phyloP scores from a whole-genome alignment of 1,284 basidiomycete species.

The Leccinum fallax region DNA sequence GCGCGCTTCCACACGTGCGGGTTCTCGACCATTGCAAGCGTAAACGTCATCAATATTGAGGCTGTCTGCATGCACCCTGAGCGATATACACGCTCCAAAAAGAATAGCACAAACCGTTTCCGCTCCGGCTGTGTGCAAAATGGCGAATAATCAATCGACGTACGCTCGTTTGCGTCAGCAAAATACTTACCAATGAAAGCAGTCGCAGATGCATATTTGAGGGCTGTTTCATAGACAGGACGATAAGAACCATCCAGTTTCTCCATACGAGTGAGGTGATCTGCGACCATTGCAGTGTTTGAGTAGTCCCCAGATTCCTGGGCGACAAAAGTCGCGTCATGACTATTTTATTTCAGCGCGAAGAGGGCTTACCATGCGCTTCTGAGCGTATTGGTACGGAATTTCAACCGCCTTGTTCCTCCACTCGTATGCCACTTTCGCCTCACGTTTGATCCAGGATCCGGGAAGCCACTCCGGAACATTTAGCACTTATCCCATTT shows the following conservation, averaged over 20 bases:
- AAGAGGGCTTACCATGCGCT: conserved; percentile 9
- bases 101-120: background rate
- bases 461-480: conserved; percentile 22
- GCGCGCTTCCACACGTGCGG: background rate
- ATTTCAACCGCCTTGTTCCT: conserved; percentile 6
- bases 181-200: conserved; percentile 13
- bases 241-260: conserved; percentile 1
- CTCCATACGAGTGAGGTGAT: conserved; percentile 14
- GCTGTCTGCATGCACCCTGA: background rate
- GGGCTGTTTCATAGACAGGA: conserved; percentile 6
- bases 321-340: background rate
- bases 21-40: background rate
- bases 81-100: background rate
- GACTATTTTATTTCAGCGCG: background rate
- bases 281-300: conserved; percentile 10
- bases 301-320: background rate
- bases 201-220: conserved; percentile 13
- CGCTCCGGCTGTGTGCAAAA: background rate
- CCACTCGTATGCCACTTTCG: conserved; percentile 3
- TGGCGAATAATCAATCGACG: background rate
- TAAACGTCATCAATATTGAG: background rate
- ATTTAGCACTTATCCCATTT: conserved; percentile 7
- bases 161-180: background rate
- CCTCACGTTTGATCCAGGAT: conserved; percentile 2
- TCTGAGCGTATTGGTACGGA: conserved; percentile 14